phyloP scores from a whole-genome alignment of 2,329 filamentous ascomycete species.

The Rhynchosporium agropyri region DNA sequence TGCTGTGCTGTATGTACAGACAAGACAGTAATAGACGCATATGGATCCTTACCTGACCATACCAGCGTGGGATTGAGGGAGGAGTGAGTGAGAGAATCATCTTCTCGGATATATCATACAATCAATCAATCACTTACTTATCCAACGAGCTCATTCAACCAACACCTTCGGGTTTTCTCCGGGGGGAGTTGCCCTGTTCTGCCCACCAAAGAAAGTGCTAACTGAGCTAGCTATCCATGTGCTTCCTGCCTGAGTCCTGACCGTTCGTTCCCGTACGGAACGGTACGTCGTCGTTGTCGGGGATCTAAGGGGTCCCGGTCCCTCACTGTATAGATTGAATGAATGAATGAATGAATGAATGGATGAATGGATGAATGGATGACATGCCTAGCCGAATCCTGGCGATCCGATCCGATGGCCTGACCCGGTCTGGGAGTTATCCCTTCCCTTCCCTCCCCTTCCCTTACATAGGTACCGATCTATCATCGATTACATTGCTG shows the following conservation, averaged over 20 bases:
- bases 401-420: background rate
- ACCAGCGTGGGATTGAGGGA: constrained; percentile 21
- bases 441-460: no score
- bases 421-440: no score
- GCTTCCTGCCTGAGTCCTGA: background rate
- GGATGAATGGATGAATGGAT: no score
- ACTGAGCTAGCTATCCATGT: no score
- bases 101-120: no score
- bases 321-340: background rate
- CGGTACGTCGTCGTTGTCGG: background rate
- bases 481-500: background rate
- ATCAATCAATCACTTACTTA: background rate
- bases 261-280: constrained; percentile 5
- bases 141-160: no score
- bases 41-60: background rate
- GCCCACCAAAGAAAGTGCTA: background rate
- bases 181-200: background rate
- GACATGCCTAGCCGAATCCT: no score
- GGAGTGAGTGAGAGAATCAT: constrained; percentile 1
- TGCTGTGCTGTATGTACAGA: background rate
- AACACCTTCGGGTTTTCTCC: background rate
- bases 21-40: no score
- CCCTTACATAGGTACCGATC: no score
- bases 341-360: no score
- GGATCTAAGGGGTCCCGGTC: background rate